These are phyloP conservation scores for Nymphaea thermarum DNA, from an alignment of 164 flowering plant genomes.

Conservation along the genomic window DNA sequence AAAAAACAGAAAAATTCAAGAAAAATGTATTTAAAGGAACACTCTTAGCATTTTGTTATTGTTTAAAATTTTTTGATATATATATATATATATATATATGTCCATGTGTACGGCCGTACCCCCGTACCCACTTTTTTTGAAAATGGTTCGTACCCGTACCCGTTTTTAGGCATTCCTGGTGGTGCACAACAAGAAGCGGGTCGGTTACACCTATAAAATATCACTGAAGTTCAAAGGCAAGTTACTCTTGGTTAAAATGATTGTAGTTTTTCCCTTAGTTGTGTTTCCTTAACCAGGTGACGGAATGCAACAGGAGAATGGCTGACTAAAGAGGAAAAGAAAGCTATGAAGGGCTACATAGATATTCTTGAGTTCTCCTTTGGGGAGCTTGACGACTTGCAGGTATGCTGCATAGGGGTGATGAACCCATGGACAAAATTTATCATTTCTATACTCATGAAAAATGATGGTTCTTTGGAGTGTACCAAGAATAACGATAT, in stretches of 20 bases:
- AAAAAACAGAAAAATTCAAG: too few relatives aligned
- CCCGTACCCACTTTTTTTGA: too few relatives aligned
- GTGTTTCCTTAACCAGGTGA: neutral
- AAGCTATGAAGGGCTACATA: constrained; percentile 44
- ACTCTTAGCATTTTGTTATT: too few relatives aligned
- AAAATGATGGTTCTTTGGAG: too few relatives aligned
- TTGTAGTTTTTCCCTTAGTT: neutral
- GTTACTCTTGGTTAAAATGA: neutral
- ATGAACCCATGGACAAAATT: too few relatives aligned
- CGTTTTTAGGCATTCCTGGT: constrained; percentile 96
- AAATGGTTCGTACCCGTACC: too few relatives aligned
- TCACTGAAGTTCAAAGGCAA: constrained; percentile 65
- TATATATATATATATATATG: too few relatives aligned
- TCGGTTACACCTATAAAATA: constrained; percentile 80
- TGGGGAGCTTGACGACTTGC: constrained; percentile 88
- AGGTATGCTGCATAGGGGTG: constrained; percentile 29
- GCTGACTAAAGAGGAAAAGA: constrained; percentile 47
- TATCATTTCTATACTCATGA: too few relatives aligned
- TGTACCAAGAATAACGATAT: too few relatives aligned
- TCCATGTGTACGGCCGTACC: too few relatives aligned
- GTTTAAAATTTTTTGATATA: too few relatives aligned
- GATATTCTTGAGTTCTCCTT: constrained; percentile 72
- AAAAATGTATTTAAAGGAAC: too few relatives aligned
- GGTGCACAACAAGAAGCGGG: constrained; percentile 88
- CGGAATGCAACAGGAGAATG: constrained; percentile 58